Percentiles rank a stretch among this genome's conserved stretches.
These are phyloP conservation scores for Choanephora cucurbitarum DNA, from an alignment of 371 early-diverging fungal genomes.

Conservation along the genomic window DNA sequence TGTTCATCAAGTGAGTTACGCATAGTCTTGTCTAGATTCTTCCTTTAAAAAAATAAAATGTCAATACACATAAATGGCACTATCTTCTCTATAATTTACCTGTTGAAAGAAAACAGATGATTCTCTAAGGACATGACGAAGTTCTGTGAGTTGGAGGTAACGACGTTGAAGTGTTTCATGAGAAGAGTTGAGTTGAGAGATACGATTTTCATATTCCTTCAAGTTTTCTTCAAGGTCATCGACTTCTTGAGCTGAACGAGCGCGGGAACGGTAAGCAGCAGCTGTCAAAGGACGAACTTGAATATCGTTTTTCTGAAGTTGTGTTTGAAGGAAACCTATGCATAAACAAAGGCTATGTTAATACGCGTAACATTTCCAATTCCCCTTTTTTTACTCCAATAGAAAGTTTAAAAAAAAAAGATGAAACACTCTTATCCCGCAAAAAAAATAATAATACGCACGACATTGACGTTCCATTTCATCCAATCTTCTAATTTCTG, in stretches of 20 bases:
- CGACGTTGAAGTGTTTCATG: conserved; percentile 86
- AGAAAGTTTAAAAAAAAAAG: background rate
- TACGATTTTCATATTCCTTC: conserved; percentile 78
- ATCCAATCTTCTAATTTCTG: conserved; percentile 88
- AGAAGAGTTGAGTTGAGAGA: conserved; percentile 85
- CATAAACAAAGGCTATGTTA: background rate
- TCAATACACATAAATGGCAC: too few relatives aligned
- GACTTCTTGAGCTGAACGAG: conserved; percentile 88
- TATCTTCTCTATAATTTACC: conserved; percentile 33
- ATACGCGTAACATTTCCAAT: conserved; percentile 7
- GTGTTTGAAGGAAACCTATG: conserved; percentile 78
- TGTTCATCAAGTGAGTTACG: conserved; percentile 61
- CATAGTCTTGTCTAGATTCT: conserved; percentile 45
- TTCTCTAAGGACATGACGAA: conserved; percentile 89
- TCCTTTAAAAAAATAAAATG: conserved; percentile 34
- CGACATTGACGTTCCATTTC: conserved; percentile 94
- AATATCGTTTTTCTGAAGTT: conserved; percentile 82
- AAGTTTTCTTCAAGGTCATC: conserved; percentile 91
- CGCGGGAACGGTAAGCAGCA: conserved; percentile 59
- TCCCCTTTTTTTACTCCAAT: background rate
- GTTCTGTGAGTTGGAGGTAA: conserved; percentile 86
- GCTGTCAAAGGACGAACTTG: conserved; percentile 60
- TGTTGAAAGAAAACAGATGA: conserved; percentile 81
- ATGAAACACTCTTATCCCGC: background rate
- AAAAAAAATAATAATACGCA: conserved; percentile 38